Evolutionary conservation across 768 basidiomycete species (phyloP).

Genomic region (Suillus weaverae): DNA sequence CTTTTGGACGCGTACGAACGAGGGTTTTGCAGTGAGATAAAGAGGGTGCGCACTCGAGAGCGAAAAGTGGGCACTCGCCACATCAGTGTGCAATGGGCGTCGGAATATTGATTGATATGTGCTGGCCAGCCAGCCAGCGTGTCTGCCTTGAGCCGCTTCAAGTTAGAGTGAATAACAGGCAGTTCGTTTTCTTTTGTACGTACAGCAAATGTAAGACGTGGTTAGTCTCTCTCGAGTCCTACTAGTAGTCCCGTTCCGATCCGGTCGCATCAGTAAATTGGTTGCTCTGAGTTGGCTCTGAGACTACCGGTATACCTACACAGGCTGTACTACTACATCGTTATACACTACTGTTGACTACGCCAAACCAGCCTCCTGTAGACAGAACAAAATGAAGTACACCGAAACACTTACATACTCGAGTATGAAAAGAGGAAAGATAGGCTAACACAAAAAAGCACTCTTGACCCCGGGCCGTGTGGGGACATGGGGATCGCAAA

Average conservation of each 20-base stretch:
- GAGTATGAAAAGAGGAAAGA: neutral
- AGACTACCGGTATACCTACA: neutral
- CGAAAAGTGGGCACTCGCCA: neutral
- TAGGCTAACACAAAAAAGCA: neutral
- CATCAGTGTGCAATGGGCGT: neutral
- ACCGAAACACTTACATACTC: neutral
- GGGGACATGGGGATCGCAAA: neutral
- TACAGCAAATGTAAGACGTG: neutral
- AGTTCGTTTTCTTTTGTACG: neutral
- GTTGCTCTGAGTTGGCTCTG: too few relatives aligned
- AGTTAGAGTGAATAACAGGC: neutral
- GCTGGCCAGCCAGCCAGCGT: neutral
- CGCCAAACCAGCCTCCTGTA: neutral
- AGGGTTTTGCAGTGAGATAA: conserved; percentile 7
- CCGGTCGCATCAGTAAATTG: neutral
- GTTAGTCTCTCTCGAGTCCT: too few relatives aligned
- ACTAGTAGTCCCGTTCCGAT: neutral
- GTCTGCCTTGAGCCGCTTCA: neutral
- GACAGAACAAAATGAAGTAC: neutral
- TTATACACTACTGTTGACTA: neutral
- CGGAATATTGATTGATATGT: neutral
- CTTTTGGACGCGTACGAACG: conserved; percentile 21
- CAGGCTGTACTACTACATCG: neutral
- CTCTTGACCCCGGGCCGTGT: neutral
- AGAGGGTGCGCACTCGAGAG: conserved; percentile 1